Evolutionary conservation across 2,329 filamentous ascomycete genomes (phyloP), one percentile per base, ranked within the genome.

Genomic region (Epichloe baconii): DNA sequence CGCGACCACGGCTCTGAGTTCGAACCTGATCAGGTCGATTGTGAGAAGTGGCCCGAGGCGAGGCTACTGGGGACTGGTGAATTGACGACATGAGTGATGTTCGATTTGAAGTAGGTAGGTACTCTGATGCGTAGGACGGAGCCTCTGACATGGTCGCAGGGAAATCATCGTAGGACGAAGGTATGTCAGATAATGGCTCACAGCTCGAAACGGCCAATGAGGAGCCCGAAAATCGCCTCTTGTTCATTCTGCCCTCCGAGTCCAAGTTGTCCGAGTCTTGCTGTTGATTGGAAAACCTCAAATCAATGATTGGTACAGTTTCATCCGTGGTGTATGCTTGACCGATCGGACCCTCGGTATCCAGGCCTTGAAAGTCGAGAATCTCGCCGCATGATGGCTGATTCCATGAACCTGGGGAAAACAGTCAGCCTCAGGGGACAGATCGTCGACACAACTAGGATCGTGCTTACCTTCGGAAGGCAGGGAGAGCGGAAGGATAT

Each of bases 171-270:
- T 84, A 86, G 4, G 81, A 80, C 46, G 81, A 80, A 47, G 81
- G 75, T 64, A 86, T 79, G 58, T 87, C 83, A 5, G 82, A 83
- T 42, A 85, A 69, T 21, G 74, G 74, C 21, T 82, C 77, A 42
- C 77, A 77, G 1, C 78, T 86, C 15, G 84, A 87, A 68, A 87
- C 77, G 40, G 83, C 85, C 61, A 86, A 85, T 1, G 84, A 86
- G 2, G 84, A 86, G 46, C 83, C 83, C 19, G 84, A 86, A 72
- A 86, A 77, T 54, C 82, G 77, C 53, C 83, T 75, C 45, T 75
- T 72, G 55, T 78, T 75, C 44, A 75, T 65, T n/a, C 68, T 70
- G 50, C 73, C 68, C 41, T 80, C 78, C 54, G 77, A 72, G 52
- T 69, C 70, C 53, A 77, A 59, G 17, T 67, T 56, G 37, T 80